phyloP scores from a whole-genome alignment of 2,329 filamentous ascomycete species.

The Leptographium flavum region DNA sequence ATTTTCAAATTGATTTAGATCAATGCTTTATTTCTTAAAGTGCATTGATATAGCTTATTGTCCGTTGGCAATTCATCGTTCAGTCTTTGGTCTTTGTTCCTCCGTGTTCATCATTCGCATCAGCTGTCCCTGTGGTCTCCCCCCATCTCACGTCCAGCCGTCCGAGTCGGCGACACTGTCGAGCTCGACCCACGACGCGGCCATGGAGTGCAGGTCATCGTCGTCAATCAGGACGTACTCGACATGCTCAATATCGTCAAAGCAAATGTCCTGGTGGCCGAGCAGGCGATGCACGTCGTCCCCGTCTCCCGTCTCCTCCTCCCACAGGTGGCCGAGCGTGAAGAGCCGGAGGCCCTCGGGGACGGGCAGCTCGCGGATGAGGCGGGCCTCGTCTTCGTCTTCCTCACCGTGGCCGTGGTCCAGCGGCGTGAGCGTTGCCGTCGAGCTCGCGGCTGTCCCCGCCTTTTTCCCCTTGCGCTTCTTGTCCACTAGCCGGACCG shows the following conservation, averaged over 20 bases:
- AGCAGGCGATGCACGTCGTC: background rate
- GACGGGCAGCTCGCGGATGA: background rate
- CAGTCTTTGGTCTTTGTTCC: too few relatives aligned
- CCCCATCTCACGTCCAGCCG: background rate
- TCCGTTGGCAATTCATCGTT: too few relatives aligned
- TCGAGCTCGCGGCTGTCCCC: background rate
- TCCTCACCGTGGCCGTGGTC: background rate
- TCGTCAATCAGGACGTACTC: conserved; percentile 5
- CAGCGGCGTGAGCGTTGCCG: background rate
- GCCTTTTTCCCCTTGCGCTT: background rate
- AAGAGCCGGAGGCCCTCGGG: conserved; percentile 1
- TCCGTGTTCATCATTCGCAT: too few relatives aligned
- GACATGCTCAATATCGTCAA: background rate
- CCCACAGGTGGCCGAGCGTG: background rate
- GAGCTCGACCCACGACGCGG: conserved; percentile 6
- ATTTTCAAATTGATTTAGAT: too few relatives aligned
- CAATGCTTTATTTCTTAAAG: too few relatives aligned
- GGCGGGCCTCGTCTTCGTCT: background rate
- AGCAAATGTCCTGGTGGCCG: background rate
- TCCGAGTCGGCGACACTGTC: conserved; percentile 4
- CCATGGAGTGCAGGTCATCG: conserved; percentile 5
- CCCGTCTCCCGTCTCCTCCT: background rate
- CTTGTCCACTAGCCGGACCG: background rate
- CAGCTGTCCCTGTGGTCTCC: too few relatives aligned
- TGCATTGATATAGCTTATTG: too few relatives aligned